Evolutionary conservation across 345 rosid genomes (phyloP).

Genomic region (Melaleuca alternifolia): DNA sequence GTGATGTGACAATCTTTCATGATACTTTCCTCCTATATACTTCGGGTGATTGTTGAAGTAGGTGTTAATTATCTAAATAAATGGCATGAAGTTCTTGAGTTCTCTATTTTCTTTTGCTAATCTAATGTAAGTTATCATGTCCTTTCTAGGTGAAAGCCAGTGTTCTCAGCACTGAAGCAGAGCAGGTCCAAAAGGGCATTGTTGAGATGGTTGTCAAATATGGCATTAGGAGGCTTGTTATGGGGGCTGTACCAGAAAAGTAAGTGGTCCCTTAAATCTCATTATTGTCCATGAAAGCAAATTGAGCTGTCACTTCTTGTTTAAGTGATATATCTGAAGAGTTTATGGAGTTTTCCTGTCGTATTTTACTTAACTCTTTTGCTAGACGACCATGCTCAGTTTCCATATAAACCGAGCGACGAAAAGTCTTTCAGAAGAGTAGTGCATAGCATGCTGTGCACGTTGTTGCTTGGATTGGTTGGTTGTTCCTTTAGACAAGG

Average conservation of each 20-base stretch:
- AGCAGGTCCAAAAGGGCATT: constrained; percentile 44
- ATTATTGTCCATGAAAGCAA: background rate
- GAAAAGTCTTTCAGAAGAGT: background rate
- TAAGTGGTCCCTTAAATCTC: constrained; percentile 12
- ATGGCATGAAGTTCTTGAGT: background rate
- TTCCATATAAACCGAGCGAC: background rate
- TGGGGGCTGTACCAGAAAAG: constrained; percentile 47
- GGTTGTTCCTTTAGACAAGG: background rate
- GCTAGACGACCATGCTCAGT: background rate
- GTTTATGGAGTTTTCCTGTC: background rate
- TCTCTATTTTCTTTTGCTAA: background rate
- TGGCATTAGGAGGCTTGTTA: constrained; percentile 46
- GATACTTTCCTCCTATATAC: background rate
- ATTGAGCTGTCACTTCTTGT: background rate
- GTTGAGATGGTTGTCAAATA: constrained; percentile 35
- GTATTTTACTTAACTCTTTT: background rate
- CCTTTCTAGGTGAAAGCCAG: constrained; percentile 40
- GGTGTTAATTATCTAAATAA: background rate
- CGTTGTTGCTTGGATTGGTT: background rate
- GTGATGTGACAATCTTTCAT: background rate
- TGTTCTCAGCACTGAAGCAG: constrained; percentile 29
- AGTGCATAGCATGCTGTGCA: background rate
- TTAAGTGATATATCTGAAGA: background rate
- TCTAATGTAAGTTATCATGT: constrained; percentile 1
- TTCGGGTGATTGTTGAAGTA: background rate